Evolutionary conservation across 208 protist genomes (phyloP).

Genomic region (Leishmania tropica): DNA sequence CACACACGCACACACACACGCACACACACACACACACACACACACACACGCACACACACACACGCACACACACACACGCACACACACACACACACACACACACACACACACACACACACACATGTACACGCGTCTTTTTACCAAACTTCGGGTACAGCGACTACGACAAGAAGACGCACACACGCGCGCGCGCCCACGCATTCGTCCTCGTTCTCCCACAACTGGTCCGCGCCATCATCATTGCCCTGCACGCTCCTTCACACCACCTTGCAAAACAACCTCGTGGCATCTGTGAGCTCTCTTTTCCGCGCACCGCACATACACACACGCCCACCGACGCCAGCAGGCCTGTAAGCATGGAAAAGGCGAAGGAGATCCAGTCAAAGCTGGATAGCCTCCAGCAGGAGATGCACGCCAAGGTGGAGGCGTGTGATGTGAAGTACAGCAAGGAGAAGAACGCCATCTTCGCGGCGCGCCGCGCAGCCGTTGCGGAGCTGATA

Average conservation of each 20-base stretch:
- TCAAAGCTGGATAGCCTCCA: conserved; percentile 60
- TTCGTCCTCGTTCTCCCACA: background rate
- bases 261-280: background rate
- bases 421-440: conserved; percentile 38
- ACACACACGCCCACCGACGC: background rate
- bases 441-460: conserved; percentile 50
- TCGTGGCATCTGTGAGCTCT: background rate
- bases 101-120: background rate
- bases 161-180: background rate
- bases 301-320: background rate
- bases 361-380: conserved; percentile 50
- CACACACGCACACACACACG: no score
- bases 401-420: conserved; percentile 53
- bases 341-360: conserved; percentile 8
- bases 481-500: conserved; percentile 44
- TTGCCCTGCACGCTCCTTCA: background rate
- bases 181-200: background rate
- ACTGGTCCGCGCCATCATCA: background rate
- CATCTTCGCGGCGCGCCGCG: conserved; percentile 47
- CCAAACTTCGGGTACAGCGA: background rate
- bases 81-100: background rate
- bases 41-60: background rate
- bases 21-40: background rate
- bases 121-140: background rate
- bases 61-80: background rate